Base-by-base conservation (phyloP, 768 basidiomycete genomes). In the Lactifluus rugatus region DNA sequence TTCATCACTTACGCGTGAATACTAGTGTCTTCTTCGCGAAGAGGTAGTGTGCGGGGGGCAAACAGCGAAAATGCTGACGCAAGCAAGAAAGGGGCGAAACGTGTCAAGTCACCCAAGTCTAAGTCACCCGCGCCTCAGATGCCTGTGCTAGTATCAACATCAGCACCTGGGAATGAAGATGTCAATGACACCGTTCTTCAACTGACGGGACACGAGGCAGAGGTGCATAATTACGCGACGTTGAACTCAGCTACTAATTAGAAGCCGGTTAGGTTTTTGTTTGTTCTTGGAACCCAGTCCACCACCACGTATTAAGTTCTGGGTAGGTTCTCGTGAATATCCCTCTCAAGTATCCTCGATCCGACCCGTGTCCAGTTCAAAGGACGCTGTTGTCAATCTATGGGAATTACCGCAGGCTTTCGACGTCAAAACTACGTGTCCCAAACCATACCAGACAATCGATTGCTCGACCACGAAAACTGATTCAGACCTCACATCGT, bases 231-330 rank as follows among this genome's bases (percentile, higher is more conserved):
- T 21, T 21, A 54, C 48, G 34, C 25, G 4, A 21, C 4, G 14
- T 19, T 45, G 48, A 19, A 48, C 48, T 39, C 48, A 23, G 46
- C 28, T 25, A 21, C 32, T 60, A 55, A 26, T 28, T 21, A 47
- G 31, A 26, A 28, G 37, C 28, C 7, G 11, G 23, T 28, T 36
- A 90, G 88, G 86, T 92, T 7, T 92, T 90, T 54, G 82, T 87
- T 6, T 87, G 87, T 55, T 80, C 84, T 4, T 92, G 87, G 76
- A 91, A 88, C 70, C 88, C 89, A 13, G 74, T 71, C 37, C 73
- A 77, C 34, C 74, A 73, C 31, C 75, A 78, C 39, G 65, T 82
- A n/a, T 70, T 92, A 17, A 86, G 86, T 21, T 82, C 88, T 28
- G 89, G 89, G 88, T 89, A 69, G 60, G 81, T 65, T 26, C 41